Evolutionary conservation across 1,284 basidiomycete genomes (phyloP), one percentile per base, ranked within the genome.

Genomic region (Ceratobasidium sp.): DNA sequence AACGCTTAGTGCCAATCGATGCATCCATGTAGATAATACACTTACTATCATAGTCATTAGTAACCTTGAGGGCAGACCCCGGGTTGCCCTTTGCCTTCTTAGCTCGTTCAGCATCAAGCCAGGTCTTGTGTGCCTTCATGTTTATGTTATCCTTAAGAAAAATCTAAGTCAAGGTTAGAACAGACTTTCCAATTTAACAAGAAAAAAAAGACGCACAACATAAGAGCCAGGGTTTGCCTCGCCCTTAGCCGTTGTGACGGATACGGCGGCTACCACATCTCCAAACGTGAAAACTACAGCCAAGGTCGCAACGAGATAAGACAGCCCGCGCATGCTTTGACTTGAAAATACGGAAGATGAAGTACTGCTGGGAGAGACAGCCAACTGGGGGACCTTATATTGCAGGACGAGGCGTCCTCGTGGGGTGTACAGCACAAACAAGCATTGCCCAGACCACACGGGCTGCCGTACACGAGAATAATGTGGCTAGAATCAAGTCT

Each of bases 311-410:
- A 53, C 58, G 28, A 73, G 13, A 44, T 33, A 64, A 58, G 71
- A 73, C 26, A 73, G 53, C 15, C 58, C 58, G 40, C 71, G 71
- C 71, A 73, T 73, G 7, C 26, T 28, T n/a, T n/a, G n/a, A n/a
- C n/a, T n/a, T n/a, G n/a, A n/a, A n/a, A n/a, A 3, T 7, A 12
- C n/a, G 3, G 33, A 46, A 13, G 26, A 13, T 4, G 46, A 26
- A n/a, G n/a, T n/a, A n/a, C n/a, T 49, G 58, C 26, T 72, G 13
- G 33, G n/a, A 26, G 53, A 4, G 56, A 12, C 3, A 20, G 44
- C 10, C 44, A 26, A 55, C n/a, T 20, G 42, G 5, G 58, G 12
- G 15, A 13, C 23, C 6, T 61, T 64, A 64, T 49, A 64, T n/a
- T n/a, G 51, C 13, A 9, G 39, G 10, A 23, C 49, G 40, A n/a